A percentile compares a stretch with the other conserved stretches of the same genome.
Evolutionary conservation across 495 filamentous ascomycete species (phyloP).

Genomic region (Penicillium longicatenatum): DNA sequence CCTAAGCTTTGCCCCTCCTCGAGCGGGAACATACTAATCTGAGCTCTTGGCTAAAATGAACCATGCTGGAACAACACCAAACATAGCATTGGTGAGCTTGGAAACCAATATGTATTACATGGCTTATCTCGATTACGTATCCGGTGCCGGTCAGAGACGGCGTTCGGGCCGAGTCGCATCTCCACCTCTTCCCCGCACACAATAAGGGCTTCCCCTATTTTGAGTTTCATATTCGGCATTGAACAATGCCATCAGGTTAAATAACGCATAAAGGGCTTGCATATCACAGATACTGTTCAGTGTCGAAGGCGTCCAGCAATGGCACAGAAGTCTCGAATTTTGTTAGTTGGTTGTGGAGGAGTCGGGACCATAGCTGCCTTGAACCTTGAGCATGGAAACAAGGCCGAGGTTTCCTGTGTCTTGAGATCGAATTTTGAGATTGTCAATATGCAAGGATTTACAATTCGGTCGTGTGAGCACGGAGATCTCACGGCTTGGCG

Average conservation of each 20-base stretch:
- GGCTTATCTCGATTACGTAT: too few species aligned
- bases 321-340: neutral
- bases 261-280: too few species aligned
- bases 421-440: conserved; percentile 57
- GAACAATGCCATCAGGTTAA: neutral
- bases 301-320: neutral
- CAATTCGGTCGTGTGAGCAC: conserved; percentile 45
- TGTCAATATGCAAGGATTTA: conserved; percentile 49
- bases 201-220: neutral
- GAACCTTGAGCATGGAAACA: conserved; percentile 42
- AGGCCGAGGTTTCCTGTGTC: conserved; percentile 44
- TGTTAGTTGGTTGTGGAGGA: conserved; percentile 45
- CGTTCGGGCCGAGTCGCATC: neutral
- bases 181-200: neutral
- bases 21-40: too few species aligned
- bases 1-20: too few species aligned
- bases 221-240: neutral
- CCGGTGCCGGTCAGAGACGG: neutral
- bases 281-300: too few species aligned
- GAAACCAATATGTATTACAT: too few species aligned
- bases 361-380: conserved; percentile 52
- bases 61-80: too few species aligned
- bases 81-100: too few species aligned
- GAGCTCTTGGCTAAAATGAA: too few species aligned
- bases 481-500: conserved; percentile 24